These are phyloP conservation scores for Colletotrichum nymphaeae DNA, from an alignment of 2,329 filamentous ascomycete genomes.

Conservation along the genomic window DNA sequence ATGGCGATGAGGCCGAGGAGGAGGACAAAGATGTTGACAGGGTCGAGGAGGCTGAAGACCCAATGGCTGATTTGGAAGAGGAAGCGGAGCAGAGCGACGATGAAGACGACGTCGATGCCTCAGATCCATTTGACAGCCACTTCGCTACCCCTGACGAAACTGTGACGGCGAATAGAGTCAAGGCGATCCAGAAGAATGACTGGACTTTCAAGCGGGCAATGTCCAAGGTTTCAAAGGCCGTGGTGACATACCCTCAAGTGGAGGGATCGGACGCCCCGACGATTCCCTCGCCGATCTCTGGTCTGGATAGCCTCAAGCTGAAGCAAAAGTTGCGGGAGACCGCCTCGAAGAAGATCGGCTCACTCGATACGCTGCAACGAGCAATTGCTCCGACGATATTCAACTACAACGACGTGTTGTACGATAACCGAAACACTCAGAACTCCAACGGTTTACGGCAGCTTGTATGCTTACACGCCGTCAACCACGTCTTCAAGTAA, in stretches of 20 bases:
- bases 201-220: conserved; percentile 63
- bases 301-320: conserved; percentile 65
- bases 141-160: conserved; percentile 77
- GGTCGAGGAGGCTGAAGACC: conserved; percentile 35
- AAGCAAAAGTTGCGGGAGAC: conserved; percentile 76
- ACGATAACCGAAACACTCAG: conserved; percentile 75
- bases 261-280: conserved; percentile 47
- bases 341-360: conserved; percentile 63
- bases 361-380: conserved; percentile 72
- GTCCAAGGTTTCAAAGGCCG: conserved; percentile 59
- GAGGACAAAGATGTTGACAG: conserved; percentile 44
- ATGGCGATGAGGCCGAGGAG: conserved; percentile 36
- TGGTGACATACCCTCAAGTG: conserved; percentile 58
- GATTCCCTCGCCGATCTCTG: conserved; percentile 49
- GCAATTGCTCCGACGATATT: conserved; percentile 79
- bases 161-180: conserved; percentile 64
- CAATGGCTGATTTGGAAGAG: conserved; percentile 39
- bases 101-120: conserved; percentile 54
- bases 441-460: conserved; percentile 78
- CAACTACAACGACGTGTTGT: conserved; percentile 84
- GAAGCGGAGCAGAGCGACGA: conserved; percentile 38
- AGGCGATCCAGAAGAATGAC: conserved; percentile 59
- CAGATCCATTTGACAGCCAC: conserved; percentile 84
- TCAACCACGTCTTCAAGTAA: conserved; percentile 93
- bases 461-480: conserved; percentile 81